Base-by-base conservation (phyloP, 495 filamentous ascomycete genomes). In the Penicillium bovifimosum region DNA sequence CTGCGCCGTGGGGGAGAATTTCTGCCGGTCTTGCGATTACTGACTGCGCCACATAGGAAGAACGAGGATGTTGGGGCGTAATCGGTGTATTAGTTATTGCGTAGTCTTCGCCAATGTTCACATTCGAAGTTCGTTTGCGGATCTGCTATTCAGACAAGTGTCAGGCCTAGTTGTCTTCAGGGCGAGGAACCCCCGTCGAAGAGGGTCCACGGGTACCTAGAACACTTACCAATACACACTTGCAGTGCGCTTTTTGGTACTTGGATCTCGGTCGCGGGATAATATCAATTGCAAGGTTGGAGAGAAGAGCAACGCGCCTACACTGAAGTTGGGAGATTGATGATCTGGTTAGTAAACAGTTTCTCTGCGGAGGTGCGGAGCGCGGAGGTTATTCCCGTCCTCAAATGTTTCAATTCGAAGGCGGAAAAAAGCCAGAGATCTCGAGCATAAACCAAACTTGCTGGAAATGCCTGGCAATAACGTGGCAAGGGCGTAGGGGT, bases 311-410 rank as follows among this genome's bases (percentile, higher is more conserved):
- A 31, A 20, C 0, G 11, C 13, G 34, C 34, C 6, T 16, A 32
- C 6, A 14, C 16, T 8, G 39, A 14, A 20, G 9, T 36, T 36
- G 34, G 6, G 34, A n/a, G 32, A 13, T 24, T 35, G 36, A 7
- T 50, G 36, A 34, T 16, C 13, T 17, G 39, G 18, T 50, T 36
- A 36, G 47, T 42, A 34, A 42, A 50, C 29, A 42, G 42, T 41
- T 50, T 50, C 16, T 50, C 13, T 45, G 42, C 16, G 48, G 48
- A 42, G 39, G 34, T 50, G 48, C 48, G 48, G 48, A 50, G 47
- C 38, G 33, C 45, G 47, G 38, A 50, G 38, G 20, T 28, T 41
- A 16, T 50, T 29, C 48, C 39, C 29, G 38, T 42, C 29, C 47
- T 50, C 28, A 18, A 18, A 13, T 36, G 9, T 24, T 4, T 24